Percentiles rank a stretch among this genome's conserved stretches.
Evolutionary conservation across 2,329 filamentous ascomycete genomes (phyloP).

Genomic region (Aspergillus sp.): DNA sequence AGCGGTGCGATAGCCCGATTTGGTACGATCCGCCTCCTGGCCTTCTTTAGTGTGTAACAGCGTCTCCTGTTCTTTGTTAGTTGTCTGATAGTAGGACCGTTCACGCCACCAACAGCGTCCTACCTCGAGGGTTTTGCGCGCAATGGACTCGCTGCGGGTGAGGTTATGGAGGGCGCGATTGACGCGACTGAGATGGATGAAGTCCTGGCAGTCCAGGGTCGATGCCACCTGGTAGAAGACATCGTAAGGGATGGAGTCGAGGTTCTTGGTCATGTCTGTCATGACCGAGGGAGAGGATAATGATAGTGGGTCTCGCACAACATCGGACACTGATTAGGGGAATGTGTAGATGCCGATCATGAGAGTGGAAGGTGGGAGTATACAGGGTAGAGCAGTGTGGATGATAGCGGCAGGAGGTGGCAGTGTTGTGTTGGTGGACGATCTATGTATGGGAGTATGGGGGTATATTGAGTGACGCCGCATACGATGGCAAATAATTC

Average conservation of each 20-base stretch:
- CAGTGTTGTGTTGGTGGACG: no score
- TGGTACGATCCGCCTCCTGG: constrained; percentile 33
- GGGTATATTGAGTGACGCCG: no score
- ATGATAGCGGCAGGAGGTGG: no score
- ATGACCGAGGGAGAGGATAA: constrained; percentile 17
- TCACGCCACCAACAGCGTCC: neutral
- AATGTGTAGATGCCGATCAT: neutral
- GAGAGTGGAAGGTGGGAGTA: no score
- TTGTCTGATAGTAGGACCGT: constrained; percentile 6
- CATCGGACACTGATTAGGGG: neutral
- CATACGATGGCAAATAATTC: no score
- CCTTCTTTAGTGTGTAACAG: constrained; percentile 48
- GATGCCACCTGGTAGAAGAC: constrained; percentile 60
- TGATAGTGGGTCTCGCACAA: constrained; percentile 1
- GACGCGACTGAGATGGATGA: constrained; percentile 55
- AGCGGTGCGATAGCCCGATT: constrained; percentile 51
- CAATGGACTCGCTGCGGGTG: constrained; percentile 56
- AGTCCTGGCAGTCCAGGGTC: constrained; percentile 57
- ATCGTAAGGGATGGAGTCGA: constrained; percentile 61
- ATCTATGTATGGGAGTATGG: no score
- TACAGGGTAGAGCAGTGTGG: no score
- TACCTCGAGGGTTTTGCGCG: constrained; percentile 60
- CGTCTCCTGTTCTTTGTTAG: constrained; percentile 33
- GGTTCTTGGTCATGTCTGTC: constrained; percentile 20
- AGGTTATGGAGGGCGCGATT: constrained; percentile 53